Base-by-base conservation (phyloP, 2,329 filamentous ascomycete genomes). In the Cladosporium cucumerinum region DNA sequence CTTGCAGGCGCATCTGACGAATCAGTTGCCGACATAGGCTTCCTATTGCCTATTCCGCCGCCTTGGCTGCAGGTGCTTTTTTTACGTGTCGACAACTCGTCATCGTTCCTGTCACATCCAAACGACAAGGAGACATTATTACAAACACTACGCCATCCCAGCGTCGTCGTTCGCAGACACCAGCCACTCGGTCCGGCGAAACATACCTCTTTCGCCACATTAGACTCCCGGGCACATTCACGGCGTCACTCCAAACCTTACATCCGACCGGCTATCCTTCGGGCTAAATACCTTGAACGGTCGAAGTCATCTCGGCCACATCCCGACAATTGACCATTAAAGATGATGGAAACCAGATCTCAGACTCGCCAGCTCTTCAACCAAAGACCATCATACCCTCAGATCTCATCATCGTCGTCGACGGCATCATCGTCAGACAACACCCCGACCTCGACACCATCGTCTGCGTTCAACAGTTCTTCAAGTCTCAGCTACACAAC, bases 401-500 rank as follows among this genome's bases (percentile, higher is more conserved):
- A 78, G 74, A 65, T 67, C 68, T 57, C 64, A 59, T 46, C 39
- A 5, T 46, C 39, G 10, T 21, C 39, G 10, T 46, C 39, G 10
- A 4, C 39, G 8, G 7, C 39, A 6, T 46, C 39, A n/a, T 43
- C 36, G 10, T 66, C 67, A 59, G 55, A 55, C 65, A 32, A 28
- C 68, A 34, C 67, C 67, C 54, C 64, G 68, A 65, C 74, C 21
- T 70, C 70, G 52, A 60, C 66, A 59, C 71, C 77, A 16, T 68
- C 71, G 26, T 77, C 78, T 2, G 71, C 72, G 51, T 80, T 76
- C 68, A 75, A 77, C 61, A 78, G 75, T 73, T 80, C 78, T 65
- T 79, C 75, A 72, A 81, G 78, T 70, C 74, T 78, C 34, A 74
- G 78, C 36, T 78, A 77, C 51, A 69, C 81, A 32, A 70, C 72